Base-by-base conservation (phyloP, 495 filamentous ascomycete genomes). In the Corynascus novoguineensis region DNA sequence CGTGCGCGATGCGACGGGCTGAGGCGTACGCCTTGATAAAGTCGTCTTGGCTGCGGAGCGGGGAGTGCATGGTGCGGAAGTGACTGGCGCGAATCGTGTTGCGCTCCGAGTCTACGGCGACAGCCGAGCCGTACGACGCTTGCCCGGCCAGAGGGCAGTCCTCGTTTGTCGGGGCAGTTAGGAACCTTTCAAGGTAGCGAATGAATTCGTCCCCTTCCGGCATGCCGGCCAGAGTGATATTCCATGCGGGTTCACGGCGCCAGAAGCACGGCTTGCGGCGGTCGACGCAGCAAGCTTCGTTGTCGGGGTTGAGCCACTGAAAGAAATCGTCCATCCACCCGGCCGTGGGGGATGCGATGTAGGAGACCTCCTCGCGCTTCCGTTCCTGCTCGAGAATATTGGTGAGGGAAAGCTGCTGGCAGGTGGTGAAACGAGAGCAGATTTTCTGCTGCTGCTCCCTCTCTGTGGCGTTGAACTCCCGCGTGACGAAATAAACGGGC, bases 271-370 rank as follows among this genome's bases (percentile, higher is more conserved):
- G 71, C 63, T 84, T 80, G 19, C 74, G 71, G 41, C 74, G 76
- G 57, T 86, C 73, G 31, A 79, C 73, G 64, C 95, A 97, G 73
- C 95, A 97, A 42, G 80, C 75, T 46, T 89, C 84, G 53, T 91
- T 86, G 14, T 78, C 75, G 0, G 95, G 95, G 61, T 97, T 93
- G 14, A 97, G 77, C 95, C 95, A 98, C 59, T 87, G 83, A 72
- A 97, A 88, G 71, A 88, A 96, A 65, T 98, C 93, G 68, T 98
- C 93, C 28, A 98, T 78, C 93, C 93, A 98, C 67, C 88, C 96
- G 19, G 93, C 93, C 5, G 91, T 84, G 1, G 91, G 84, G n/a
- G 90, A 86, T n/a, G 88, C 77, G 58, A 98, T 87, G 70, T 95
- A 97, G 3, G 91, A 96, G 5, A 90, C 79, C n/a, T 92, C 80